Evolutionary conservation across 306 rosid genomes (phyloP).

Genomic region (Cicer chorassanicum): DNA sequence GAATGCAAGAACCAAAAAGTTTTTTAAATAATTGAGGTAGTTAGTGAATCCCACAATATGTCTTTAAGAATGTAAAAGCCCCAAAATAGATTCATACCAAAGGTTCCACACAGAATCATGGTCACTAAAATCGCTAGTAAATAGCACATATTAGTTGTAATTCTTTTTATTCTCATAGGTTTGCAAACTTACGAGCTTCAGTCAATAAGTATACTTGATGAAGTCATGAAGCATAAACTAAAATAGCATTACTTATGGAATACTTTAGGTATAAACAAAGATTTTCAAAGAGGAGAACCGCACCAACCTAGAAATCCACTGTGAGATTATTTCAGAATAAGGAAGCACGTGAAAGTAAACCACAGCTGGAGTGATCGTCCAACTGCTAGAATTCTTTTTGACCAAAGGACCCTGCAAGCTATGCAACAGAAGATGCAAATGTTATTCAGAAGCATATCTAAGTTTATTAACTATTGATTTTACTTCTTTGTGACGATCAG

Average conservation of each 20-base stretch:
- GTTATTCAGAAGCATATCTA: slow-evolving; percentile 34
- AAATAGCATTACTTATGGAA: slow-evolving; percentile 33
- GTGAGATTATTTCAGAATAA: slow-evolving; percentile 63
- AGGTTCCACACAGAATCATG: neutral
- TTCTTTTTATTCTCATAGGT: slow-evolving; percentile 1
- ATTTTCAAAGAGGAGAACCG: slow-evolving; percentile 23
- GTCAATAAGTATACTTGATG: slow-evolving; percentile 33
- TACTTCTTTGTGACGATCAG: slow-evolving; percentile 18
- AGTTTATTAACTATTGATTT: slow-evolving; percentile 25
- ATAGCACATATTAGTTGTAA: neutral
- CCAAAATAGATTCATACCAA: slow-evolving; percentile 7
- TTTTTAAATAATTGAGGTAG: slow-evolving; percentile 26
- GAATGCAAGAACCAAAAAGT: slow-evolving; percentile 22
- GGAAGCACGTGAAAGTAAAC: slow-evolving; percentile 86
- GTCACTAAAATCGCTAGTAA: slow-evolving; percentile 13
- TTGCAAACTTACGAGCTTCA: slow-evolving; percentile 5
- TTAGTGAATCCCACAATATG: slow-evolving; percentile 36
- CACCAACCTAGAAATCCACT: slow-evolving; percentile 67
- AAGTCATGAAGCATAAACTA: slow-evolving; percentile 36
- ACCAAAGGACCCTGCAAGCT: slow-evolving; percentile 84
- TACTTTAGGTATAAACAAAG: slow-evolving; percentile 13
- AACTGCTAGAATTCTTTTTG: slow-evolving; percentile 53
- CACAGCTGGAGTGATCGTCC: slow-evolving; percentile 64
- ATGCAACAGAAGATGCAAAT: slow-evolving; percentile 42
- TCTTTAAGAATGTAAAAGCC: slow-evolving; percentile 29